Evolutionary conservation across 495 filamentous ascomycete species (phyloP), one percentile per base, ranked within the genome.

Genomic region (Oidiodendron maius): DNA sequence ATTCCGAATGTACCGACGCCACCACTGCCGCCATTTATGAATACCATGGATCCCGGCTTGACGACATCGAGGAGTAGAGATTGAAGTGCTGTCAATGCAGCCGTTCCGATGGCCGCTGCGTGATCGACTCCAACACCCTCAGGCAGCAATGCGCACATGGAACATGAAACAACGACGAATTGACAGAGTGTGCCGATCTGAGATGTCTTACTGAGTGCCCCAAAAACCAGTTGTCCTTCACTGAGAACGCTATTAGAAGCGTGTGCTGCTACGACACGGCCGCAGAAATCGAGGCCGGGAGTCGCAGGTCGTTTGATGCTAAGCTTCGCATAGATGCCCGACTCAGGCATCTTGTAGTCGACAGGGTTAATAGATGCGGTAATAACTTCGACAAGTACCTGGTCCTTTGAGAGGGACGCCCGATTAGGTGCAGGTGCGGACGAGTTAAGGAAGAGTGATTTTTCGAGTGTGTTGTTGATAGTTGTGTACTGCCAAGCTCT

Each of bases 21-120:
- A 4, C 83, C 83, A 1, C 74, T 78, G 1, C 81, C 82, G 20
- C 78, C 83, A 49, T 85, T 85, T 51, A 87, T 70, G 58, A 86
- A 82, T 23, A 87, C 70, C 49, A 71, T 74, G 41, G 76, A 71
- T 3, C 77, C 77, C 0, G 56, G 16, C 37, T 70, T 62, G 22
- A 87, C 65, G 21, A 68, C 54, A n/a, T n/a, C n/a, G n/a, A n/a
- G n/a, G n/a, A n/a, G n/a, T n/a, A n/a, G n/a, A n/a, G n/a, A n/a
- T 57, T 84, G 79, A 41, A 77, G 81, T 0, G 80, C 76, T 1
- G 81, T 81, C 54, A 72, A 52, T 0, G 71, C 82, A 0, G 79
- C 78, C 4, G 80, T 69, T 0, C 72, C 71, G 6, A 83, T 26
- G 13, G 63, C 63, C 4, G 76, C 72, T 0, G 71, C 77, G 30